These are phyloP conservation scores for Podospora fimiseda DNA, from an alignment of 495 filamentous ascomycete genomes.

Conservation along the genomic window DNA sequence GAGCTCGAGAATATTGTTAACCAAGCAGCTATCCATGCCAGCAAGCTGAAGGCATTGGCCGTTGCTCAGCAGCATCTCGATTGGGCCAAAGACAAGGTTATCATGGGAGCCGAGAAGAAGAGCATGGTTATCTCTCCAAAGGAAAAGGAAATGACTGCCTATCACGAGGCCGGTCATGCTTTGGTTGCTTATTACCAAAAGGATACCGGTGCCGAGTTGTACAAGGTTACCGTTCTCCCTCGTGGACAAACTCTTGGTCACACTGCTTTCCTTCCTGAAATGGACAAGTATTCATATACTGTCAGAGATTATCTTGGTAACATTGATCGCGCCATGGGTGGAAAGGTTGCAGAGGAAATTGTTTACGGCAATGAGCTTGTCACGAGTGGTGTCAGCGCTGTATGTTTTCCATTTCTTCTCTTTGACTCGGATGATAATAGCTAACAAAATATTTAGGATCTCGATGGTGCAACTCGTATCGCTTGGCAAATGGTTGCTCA, in stretches of 20 bases:
- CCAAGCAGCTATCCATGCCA: constrained; percentile 87
- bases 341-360: constrained; percentile 90
- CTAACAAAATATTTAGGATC: constrained; percentile 53
- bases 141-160: constrained; percentile 85
- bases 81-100: constrained; percentile 96
- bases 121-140: constrained; percentile 82
- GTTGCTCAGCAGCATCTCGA: constrained; percentile 81
- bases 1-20: constrained; percentile 96
- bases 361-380: constrained; percentile 84
- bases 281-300: constrained; percentile 77
- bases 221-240: constrained; percentile 96
- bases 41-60: constrained; percentile 63
- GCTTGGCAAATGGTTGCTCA: constrained; percentile 81
- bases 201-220: constrained; percentile 62
- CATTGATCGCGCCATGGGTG: constrained; percentile 82
- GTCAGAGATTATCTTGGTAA: constrained; percentile 65
- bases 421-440: constrained; percentile 4
- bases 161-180: constrained; percentile 95
- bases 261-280: constrained; percentile 77
- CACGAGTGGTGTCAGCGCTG: constrained; percentile 69
- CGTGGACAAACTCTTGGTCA: constrained; percentile 79
- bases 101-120: constrained; percentile 90
- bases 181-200: constrained; percentile 76
- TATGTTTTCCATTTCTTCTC: constrained; percentile 38
- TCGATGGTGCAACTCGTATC: constrained; percentile 67